phyloP scores from a whole-genome alignment of 768 basidiomycete species.

The Favolaschia claudopus region DNA sequence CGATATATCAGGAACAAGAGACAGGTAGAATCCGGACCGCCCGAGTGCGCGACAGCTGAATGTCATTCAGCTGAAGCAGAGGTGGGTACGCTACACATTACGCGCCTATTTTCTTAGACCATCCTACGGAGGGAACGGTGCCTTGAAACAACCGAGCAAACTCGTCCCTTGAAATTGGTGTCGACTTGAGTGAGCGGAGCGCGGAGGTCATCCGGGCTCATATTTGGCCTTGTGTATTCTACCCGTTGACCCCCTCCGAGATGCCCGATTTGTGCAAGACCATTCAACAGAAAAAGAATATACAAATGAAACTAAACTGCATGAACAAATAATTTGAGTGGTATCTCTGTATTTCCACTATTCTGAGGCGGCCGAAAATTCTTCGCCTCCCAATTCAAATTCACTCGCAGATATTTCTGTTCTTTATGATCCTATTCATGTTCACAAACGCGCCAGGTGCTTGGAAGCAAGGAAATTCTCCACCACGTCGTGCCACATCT shows the following conservation, averaged over 20 bases:
- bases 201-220: not conserved
- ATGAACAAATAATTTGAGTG: too few relatives aligned
- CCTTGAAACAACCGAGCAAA: constrained; percentile 27
- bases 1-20: constrained; percentile 72
- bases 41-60: constrained; percentile 79
- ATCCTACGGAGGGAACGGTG: constrained; percentile 58
- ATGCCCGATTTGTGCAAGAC: too few relatives aligned
- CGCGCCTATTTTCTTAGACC: constrained; percentile 57
- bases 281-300: too few relatives aligned
- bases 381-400: too few relatives aligned
- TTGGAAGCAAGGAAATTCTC: constrained; percentile 40
- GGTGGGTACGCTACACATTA: not conserved
- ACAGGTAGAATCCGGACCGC: constrained; percentile 84
- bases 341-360: too few relatives aligned
- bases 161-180: constrained; percentile 22
- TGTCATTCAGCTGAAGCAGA: not conserved
- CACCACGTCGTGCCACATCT: constrained; percentile 48
- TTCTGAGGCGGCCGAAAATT: too few relatives aligned
- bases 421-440: not conserved
- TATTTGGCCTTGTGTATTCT: not conserved
- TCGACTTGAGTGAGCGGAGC: not conserved
- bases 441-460: constrained; percentile 15
- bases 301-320: too few relatives aligned
- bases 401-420: not conserved
- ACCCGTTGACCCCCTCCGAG: too few relatives aligned